Evolutionary conservation across 2,329 filamentous ascomycete species (phyloP).

Genomic region (Cephalotrichum gorgonifer): DNA sequence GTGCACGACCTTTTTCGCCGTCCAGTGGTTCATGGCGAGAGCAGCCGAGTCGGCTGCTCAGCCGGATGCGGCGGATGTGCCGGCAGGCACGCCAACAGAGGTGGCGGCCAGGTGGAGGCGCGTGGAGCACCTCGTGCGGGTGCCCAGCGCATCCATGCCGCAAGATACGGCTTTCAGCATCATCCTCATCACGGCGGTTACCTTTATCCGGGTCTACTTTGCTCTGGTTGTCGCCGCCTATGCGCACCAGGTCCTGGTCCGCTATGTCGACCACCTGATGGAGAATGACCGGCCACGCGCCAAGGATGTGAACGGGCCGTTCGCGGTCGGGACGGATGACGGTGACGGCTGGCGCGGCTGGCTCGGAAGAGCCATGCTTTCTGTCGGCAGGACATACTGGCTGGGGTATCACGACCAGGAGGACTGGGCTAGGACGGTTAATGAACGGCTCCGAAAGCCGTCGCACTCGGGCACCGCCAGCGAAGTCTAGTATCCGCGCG

Average conservation of each 20-base stretch:
- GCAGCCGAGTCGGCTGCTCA: slow-evolving; percentile 23
- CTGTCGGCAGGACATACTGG: slow-evolving; percentile 70
- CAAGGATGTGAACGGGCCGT: slow-evolving; percentile 40
- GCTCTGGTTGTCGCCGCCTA: slow-evolving; percentile 75
- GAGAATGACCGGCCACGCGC: slow-evolving; percentile 9
- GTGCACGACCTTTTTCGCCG: slow-evolving; percentile 73
- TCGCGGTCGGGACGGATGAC: slow-evolving; percentile 57
- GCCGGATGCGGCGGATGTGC: not conserved
- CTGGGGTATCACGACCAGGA: slow-evolving; percentile 56
- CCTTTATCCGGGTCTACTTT: slow-evolving; percentile 71
- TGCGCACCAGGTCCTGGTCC: slow-evolving; percentile 65
- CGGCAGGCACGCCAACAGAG: not conserved
- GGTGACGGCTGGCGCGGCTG: slow-evolving; percentile 72
- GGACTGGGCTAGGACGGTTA: slow-evolving; percentile 50
- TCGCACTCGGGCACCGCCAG: not conserved
- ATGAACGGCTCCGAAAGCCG: slow-evolving; percentile 10
- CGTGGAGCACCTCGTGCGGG: slow-evolving; percentile 9
- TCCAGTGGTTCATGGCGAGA: slow-evolving; percentile 72
- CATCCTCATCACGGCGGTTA: slow-evolving; percentile 62
- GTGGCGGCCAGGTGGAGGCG: not conserved
- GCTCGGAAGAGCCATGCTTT: slow-evolving; percentile 69
- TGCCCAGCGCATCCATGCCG: slow-evolving; percentile 15
- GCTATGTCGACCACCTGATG: slow-evolving; percentile 32
- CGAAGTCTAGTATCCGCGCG: not conserved
- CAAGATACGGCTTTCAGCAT: slow-evolving; percentile 66